Base-by-base conservation (phyloP, 2,329 filamentous ascomycete genomes). In the Neopestalotiopsis sp. region DNA sequence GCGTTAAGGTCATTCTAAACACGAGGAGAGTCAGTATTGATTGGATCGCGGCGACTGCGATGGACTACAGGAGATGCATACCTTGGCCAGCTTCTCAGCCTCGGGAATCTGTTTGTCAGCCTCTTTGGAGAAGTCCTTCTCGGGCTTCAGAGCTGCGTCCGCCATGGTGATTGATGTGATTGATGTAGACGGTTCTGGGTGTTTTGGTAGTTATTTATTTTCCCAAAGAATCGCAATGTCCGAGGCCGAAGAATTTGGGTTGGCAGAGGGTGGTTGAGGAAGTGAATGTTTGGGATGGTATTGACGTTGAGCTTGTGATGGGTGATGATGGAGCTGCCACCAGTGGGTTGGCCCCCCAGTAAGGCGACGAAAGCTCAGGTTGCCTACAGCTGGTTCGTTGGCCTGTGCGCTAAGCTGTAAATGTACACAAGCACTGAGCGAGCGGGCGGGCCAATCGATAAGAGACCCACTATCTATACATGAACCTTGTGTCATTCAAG, bases 91-190 rank as follows among this genome's bases (percentile, higher is more conserved):
- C 84, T 92, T 88, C 86, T 98, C 91, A 69, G 94, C 94, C 83
- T 98, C 94, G 64, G 94, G 93, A 75, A 99, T 91, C 83, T 94
- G 90, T 84, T 92, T 90, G 86, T 98, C 95, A 78, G 94, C 94
- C 84, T 98, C 95, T 85, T 97, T 97, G 79, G 93, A 92, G 89
- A 93, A 98, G 90, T 99, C 96, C 92, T 97, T 98, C 87, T 99
- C 96, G 78, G 95, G 94, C 89, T 97, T 97, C 82, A 96, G 83
- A 78, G 88, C 83, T 82, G 90, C 90, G 83, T 94, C 93, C 78
- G 94, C 92, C 94, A 97, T 97, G 80, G 74, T 87, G 81, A 34
- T 60, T 17, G 7, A 67, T 42, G 10, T 52, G 24, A 6, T 1
- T 2, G n/a, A 56, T 40, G 34, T 63, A 14, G 60, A 40, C 5